Evolutionary conservation across 345 rosid genomes (phyloP), one percentile per base, ranked within the genome.

Genomic region (Sapria himalayana): DNA sequence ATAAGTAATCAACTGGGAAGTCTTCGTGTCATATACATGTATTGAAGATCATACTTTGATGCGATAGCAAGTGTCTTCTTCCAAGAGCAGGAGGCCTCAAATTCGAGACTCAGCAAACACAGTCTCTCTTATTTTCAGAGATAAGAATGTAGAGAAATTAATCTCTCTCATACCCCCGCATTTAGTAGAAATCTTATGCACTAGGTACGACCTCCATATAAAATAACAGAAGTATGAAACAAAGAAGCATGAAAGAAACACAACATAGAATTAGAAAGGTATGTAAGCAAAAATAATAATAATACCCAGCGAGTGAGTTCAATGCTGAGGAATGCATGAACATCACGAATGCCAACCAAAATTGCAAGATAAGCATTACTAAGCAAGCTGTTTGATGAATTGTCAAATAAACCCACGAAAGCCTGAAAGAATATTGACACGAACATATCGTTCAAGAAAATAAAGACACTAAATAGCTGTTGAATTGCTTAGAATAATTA

Each of bases 301-400:
- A 86, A 56, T 89, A 89, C 98, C 98, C 95, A 82, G 49, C 92
- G 76, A 24, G 98, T 89, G 50, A 89, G 94, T 71, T 82, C 86
- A 60, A 78, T 89, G 24, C 79, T 84, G 14, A 81, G 91, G 45
- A 71, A 84, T 76, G 79, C 82, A 76, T 86, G 79, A 39, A 89
- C 84, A 67, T 82, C 98, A 54, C 93, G 85, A 57, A 89, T 67
- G 36, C 86, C 85, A 41, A 72, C 81, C 46, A 89, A 69, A 54
- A 89, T 76, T 36, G 79, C 86, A 36, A 89, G 78, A 65, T 78
- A 73, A 33, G 85, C 69, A 62, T 58, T 70, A 42, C 76, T 73
- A 50, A 70, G 92, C 50, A 72, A 76, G 37, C 35, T 71, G 63
- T 77, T 79, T 22, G 84, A 73, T 31, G 84, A 70, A 58, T 79